A percentile compares a stretch with the other conserved stretches of the same genome.
These are phyloP conservation scores for Monilinia fructigena DNA, from an alignment of 2,329 filamentous ascomycete genomes.

Conservation along the genomic window DNA sequence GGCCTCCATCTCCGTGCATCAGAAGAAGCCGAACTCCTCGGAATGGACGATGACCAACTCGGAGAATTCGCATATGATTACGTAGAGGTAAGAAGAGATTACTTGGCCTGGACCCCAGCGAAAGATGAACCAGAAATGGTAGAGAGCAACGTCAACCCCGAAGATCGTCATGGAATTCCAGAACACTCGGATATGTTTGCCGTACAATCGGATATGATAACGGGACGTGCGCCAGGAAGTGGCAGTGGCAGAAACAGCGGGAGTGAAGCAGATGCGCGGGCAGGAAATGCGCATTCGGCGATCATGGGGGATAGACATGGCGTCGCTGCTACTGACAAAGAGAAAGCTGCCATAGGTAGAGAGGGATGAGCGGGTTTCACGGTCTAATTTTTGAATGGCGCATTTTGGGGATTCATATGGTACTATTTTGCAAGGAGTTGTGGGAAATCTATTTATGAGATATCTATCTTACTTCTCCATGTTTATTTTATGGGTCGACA, in stretches of 20 bases:
- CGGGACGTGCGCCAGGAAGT: constrained; percentile 1
- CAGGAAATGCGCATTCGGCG: constrained; percentile 42
- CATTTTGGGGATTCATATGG: not conserved
- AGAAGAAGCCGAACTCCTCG: constrained; percentile 79
- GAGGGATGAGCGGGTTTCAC: not conserved
- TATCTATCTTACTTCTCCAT: constrained; percentile 17
- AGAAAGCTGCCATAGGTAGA: constrained; percentile 33
- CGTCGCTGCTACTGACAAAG: constrained; percentile 47
- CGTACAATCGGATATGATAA: constrained; percentile 40
- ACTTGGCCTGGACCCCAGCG: constrained; percentile 81
- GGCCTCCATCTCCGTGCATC: constrained; percentile 77
- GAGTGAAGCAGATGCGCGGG: constrained; percentile 38
- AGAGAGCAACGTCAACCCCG: constrained; percentile 54
- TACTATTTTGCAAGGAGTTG: constrained; percentile 12
- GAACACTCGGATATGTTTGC: constrained; percentile 67
- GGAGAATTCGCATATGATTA: constrained; percentile 91
- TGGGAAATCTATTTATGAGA: constrained; percentile 11
- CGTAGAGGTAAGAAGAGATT: constrained; percentile 83
- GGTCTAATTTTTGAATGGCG: not conserved
- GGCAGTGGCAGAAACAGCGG: not conserved
- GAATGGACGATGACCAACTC: constrained; percentile 88
- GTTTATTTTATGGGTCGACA: not conserved
- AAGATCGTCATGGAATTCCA: constrained; percentile 71
- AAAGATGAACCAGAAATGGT: constrained; percentile 58
- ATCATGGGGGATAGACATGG: constrained; percentile 54